Evolutionary conservation across 805 yeast species (phyloP), one percentile per base, ranked within the genome.

Genomic region (Wickerhamiella musiphila): DNA sequence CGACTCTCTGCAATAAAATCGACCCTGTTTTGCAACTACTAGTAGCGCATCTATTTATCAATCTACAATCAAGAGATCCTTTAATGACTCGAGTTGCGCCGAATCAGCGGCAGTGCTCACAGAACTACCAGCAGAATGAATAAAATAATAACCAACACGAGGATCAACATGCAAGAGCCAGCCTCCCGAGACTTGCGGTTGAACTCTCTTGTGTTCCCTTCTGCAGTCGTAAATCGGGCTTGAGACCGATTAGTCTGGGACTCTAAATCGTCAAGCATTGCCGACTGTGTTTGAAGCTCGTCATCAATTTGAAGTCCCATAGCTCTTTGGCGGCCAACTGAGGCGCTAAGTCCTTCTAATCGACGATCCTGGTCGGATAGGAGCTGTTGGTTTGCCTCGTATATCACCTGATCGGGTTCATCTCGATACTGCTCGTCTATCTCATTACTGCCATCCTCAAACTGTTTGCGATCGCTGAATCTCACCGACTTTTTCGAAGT

Each of bases 331-430:
- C 61, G 47, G 8, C 49, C 39, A 5, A 60, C 58, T 17, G 57
- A 51, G 16, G 33, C 30, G 2, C 60, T 44, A 19, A 59, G 50
- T 11, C 45, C 33, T 25, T 52, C 58, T 12, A 59, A 46, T 12
- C 57, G 50, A 20, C 44, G 45, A 37, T 59, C 64, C 36, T 59
- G 64, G 23, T 54, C 52, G n/a, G 41, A 44, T 45, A 56, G 41
- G 15, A 44, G 29, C 20, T 38, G 36, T 7, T 44, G 29, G 34
- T 46, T 46, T 16, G 37, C 34, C 9, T 37, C 40, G 28, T 28
- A 46, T 12, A 40, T 11, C 4, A 18, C 3, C n/a, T 28, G 17
- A 10, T 24, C 30, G 19, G 32, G 29, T 4, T 18, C 24, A n/a
- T 31, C 28, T 12, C 13, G 17, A n/a, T 33, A 22, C 14, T 19